Percentiles rank a stretch among this genome's conserved stretches.
These are phyloP conservation scores for Scheffersomyces insectosa DNA, from an alignment of 1,139 yeast genomes.

Conservation along the genomic window DNA sequence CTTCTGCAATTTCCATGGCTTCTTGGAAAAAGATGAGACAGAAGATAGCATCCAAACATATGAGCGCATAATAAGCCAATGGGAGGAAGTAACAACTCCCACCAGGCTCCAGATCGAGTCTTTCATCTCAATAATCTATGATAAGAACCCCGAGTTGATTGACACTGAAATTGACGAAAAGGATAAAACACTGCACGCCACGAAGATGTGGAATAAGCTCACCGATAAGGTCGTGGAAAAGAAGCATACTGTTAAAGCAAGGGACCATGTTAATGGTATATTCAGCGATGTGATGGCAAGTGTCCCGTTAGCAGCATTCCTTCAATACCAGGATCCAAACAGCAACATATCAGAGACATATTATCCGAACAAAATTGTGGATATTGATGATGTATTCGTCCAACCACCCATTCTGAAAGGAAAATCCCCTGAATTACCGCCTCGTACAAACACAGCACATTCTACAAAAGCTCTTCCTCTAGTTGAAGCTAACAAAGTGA, in stretches of 20 bases:
- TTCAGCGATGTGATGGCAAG: conserved; percentile 32
- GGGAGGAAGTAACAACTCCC: conserved; percentile 37
- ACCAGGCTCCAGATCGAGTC: conserved; percentile 40
- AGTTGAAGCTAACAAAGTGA: conserved; percentile 6
- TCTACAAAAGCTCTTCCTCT: conserved; percentile 11
- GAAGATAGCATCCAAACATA: conserved; percentile 14
- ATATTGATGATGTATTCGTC: conserved; percentile 19
- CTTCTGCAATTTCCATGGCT: conserved; percentile 43
- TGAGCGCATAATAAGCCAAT: conserved; percentile 27
- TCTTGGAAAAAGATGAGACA: conserved; percentile 11
- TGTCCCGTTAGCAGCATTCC: conserved; percentile 36
- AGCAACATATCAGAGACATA: conserved; percentile 31
- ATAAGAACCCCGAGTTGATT: conserved; percentile 32
- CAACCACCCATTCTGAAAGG: conserved; percentile 14
- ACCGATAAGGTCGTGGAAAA: conserved; percentile 23
- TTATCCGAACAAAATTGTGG: conserved; percentile 26
- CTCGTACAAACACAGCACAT: conserved; percentile 25
- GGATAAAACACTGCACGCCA: conserved; percentile 24
- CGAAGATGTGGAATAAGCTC: conserved; percentile 31
- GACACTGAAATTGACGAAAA: conserved; percentile 32
- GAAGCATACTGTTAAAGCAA: conserved; percentile 26
- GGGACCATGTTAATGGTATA: conserved; percentile 31
- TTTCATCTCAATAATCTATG: conserved; percentile 28
- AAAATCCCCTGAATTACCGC: conserved; percentile 15
- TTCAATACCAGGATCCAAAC: conserved; percentile 29